A percentile compares a stretch with the other conserved stretches of the same genome.
Conservation (phyloP, 805 yeast species). For the Schwanniomyces polymorphus region DNA sequence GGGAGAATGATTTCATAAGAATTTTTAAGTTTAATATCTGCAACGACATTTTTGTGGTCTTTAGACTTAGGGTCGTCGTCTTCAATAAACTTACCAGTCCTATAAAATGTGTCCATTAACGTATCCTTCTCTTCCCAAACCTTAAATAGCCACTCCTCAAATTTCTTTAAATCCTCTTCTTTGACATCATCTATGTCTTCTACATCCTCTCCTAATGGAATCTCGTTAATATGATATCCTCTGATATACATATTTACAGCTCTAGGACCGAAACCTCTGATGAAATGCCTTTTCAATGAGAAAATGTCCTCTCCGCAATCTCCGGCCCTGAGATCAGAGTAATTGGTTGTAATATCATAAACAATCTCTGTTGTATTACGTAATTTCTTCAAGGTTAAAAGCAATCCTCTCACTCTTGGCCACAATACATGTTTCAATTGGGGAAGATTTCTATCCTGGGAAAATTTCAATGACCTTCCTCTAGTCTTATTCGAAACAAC, state of each 20-base stretch:
- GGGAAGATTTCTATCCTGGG: slow-evolving; percentile 49
- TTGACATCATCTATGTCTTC: slow-evolving; percentile 42
- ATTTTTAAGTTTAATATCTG: slow-evolving; percentile 22
- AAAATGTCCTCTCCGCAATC: slow-evolving; percentile 79
- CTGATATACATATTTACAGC: slow-evolving; percentile 65
- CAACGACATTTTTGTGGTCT: slow-evolving; percentile 17
- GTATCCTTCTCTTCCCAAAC: slow-evolving; percentile 81
- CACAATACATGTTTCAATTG: slow-evolving; percentile 64
- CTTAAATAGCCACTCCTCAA: slow-evolving; percentile 73
- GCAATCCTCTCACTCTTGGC: slow-evolving; percentile 84
- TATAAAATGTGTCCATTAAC: slow-evolving; percentile 61
- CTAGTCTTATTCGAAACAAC: slow-evolving; percentile 71
- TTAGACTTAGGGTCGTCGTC: neutral
- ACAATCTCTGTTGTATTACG: slow-evolving; percentile 53
- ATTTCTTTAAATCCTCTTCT: slow-evolving; percentile 44
- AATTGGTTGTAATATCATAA: slow-evolving; percentile 83
- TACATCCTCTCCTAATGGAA: slow-evolving; percentile 53
- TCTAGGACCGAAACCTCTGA: slow-evolving; percentile 72
- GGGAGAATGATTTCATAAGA: slow-evolving; percentile 13
- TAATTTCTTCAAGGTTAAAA: slow-evolving; percentile 60
- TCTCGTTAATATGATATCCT: slow-evolving; percentile 54
- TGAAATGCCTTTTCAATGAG: slow-evolving; percentile 61
- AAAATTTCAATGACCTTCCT: slow-evolving; percentile 55
- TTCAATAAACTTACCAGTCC: slow-evolving; percentile 51
- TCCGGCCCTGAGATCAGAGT: slow-evolving; percentile 61